Base-by-base conservation (phyloP, 179 eudicot genomes). In the Silene coronaria region DNA sequence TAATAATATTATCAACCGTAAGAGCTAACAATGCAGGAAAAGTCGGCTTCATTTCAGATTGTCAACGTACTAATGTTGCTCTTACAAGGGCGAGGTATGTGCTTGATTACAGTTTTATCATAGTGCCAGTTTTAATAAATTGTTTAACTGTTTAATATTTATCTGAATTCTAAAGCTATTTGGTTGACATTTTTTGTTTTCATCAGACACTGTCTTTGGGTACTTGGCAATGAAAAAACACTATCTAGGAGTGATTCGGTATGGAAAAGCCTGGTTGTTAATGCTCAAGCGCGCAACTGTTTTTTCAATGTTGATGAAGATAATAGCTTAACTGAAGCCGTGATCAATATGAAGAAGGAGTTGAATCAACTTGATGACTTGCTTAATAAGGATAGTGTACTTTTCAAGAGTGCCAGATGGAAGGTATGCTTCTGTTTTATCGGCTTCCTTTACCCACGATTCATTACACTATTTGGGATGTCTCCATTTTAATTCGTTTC, bases 71-170 rank as follows among this genome's bases (percentile, higher is more conserved):
- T 59, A 92, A 90, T 74, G 91, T 90, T 53, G 91, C 96, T 42
- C 80, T 92, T 21, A 92, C 91, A 42, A 82, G 96, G 78, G 97
- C 96, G 17, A 86, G 93, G 91, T 92, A 67, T 67, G 63, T 2
- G 6, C 63, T 14, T 46, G 66, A 28, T 61, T 27, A 8, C 13
- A 4, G 66, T 38, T 23, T 45, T 28, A 5, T 68, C 24, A 58
- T 11, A 19, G 45, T 21, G 12, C 0, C 5, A 0, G 23, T 45
- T 38, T 3, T 9, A 24, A 23, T n/a, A 19, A 34, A 1, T 12
- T 7, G 36, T 2, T 13, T 4, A 0, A 8, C 69, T 21, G 74
- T 48, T 51, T n/a, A 22, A 2, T 27, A 28, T 64, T 48, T 36
- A 11, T 36, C 5, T 57, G 1, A 21, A 17, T n/a, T 6, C 3